Evolutionary conservation across 1,284 basidiomycete genomes (phyloP).

Genomic region (Malassezia yamatoensis): DNA sequence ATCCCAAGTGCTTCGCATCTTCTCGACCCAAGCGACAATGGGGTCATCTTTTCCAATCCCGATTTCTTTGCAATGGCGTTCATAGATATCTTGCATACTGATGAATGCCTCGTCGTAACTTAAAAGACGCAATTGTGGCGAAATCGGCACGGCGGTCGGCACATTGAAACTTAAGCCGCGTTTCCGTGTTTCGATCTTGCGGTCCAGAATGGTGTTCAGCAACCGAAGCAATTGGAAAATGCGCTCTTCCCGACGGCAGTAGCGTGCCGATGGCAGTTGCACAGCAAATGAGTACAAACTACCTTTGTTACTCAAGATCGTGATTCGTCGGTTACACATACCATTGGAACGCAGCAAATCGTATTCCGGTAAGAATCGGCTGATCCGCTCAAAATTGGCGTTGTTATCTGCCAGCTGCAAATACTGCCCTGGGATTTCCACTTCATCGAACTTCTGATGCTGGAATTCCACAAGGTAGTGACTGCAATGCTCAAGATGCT

Average conservation of each 20-base stretch:
- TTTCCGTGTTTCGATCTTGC: slow-evolving; percentile 82
- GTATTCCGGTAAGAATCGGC: slow-evolving; percentile 79
- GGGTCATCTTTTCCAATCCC: slow-evolving; percentile 82
- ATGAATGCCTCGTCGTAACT: slow-evolving; percentile 87
- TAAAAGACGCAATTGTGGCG: slow-evolving; percentile 71
- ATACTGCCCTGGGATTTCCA: slow-evolving; percentile 97
- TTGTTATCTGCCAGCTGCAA: slow-evolving; percentile 73
- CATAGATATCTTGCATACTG: slow-evolving; percentile 85
- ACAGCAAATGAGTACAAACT: slow-evolving; percentile 79
- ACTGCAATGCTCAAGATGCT: slow-evolving; percentile 78
- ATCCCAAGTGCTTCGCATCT: slow-evolving; percentile 41
- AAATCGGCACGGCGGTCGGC: slow-evolving; percentile 75
- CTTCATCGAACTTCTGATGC: slow-evolving; percentile 93
- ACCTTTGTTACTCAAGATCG: slow-evolving; percentile 84
- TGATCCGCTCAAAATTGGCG: slow-evolving; percentile 80
- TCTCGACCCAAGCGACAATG: slow-evolving; percentile 45
- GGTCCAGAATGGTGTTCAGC: slow-evolving; percentile 60
- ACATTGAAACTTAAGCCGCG: slow-evolving; percentile 85
- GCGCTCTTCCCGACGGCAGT: slow-evolving; percentile 83
- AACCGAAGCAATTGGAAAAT: slow-evolving; percentile 83
- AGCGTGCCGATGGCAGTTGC: slow-evolving; percentile 75
- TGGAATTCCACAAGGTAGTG: slow-evolving; percentile 97
- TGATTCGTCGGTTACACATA: slow-evolving; percentile 79
- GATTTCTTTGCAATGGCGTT: slow-evolving; percentile 68
- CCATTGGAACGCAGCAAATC: slow-evolving; percentile 76